phyloP scores from a whole-genome alignment of 2,329 filamentous ascomycete species.

The Akanthomyces lecanii region DNA sequence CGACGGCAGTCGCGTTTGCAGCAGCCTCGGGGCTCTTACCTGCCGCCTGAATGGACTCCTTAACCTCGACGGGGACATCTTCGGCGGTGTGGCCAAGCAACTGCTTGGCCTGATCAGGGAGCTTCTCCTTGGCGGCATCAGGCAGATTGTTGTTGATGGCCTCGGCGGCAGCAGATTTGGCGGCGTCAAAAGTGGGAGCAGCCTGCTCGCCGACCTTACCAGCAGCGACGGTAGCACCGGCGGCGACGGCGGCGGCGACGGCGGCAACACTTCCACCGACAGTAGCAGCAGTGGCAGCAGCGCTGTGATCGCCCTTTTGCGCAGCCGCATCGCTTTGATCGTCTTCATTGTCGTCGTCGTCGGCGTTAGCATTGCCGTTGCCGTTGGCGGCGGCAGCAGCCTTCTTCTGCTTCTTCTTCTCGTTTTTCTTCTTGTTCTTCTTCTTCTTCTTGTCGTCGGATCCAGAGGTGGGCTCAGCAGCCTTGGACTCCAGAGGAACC shows the following conservation, averaged over 20 bases:
- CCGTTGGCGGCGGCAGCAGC: conserved; percentile 51
- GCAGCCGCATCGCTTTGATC: conserved; percentile 44
- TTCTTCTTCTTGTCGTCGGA: conserved; percentile 52
- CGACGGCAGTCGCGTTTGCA: conserved; percentile 61
- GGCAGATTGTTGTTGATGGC: conserved; percentile 47
- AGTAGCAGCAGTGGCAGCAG: conserved; percentile 41
- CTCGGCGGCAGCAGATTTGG: conserved; percentile 35
- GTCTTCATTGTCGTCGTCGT: conserved; percentile 47
- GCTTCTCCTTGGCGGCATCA: conserved; percentile 47
- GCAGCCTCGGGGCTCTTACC: conserved; percentile 67
- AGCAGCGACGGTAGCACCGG: conserved; percentile 29
- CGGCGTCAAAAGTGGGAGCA: conserved; percentile 33
- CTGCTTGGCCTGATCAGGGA: conserved; percentile 48
- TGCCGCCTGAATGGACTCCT: conserved; percentile 54
- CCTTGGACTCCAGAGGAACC: conserved; percentile 59
- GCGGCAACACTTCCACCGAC: conserved; percentile 38
- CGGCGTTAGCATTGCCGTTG: conserved; percentile 48
- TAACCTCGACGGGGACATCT: conserved; percentile 52
- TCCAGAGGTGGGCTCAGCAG: conserved; percentile 31
- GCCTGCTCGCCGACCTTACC: conserved; percentile 35
- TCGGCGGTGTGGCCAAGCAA: conserved; percentile 34
- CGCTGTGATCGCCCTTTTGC: conserved; percentile 50
- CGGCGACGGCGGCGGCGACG: conserved; percentile 35
- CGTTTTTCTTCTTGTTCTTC: conserved; percentile 68
- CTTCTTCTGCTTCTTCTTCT: conserved; percentile 62